Base-by-base conservation (phyloP, 2,329 filamentous ascomycete genomes). In the Botrytis fragariae region DNA sequence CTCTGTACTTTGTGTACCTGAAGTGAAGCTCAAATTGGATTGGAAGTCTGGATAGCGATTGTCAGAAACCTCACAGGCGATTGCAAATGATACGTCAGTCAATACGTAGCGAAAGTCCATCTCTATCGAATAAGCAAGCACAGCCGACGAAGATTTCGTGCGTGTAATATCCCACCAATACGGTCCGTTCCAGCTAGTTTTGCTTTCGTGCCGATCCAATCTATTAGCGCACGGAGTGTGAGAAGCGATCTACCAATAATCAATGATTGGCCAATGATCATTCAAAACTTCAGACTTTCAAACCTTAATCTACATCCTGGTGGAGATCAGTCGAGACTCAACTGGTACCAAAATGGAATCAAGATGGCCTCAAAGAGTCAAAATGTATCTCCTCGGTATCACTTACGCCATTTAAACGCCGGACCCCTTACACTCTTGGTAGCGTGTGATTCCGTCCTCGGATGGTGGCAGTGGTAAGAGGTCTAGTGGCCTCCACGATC, bases 241-340 rank as follows among this genome's bases (percentile, higher is more conserved):
- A 42, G 39, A 42, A 54, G 32, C 20, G 44, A 65, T 65, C 63
- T n/a, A 65, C 63, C 45, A 37, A 37, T 51, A 37, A 57, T 57
- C 32, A 32, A 25, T 42, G 65, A 68, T 57, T 57, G 37, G 48
- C 10, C 35, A 57, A 44, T 42, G 3, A n/a, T 9, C n/a, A 18
- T 42, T 32, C 37, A 9, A 62, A 10, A 62, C 42, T 18, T 18
- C 51, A 57, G 25, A 57, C 12, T 48, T 65, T 25, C 44, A 44
- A 68, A 57, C 65, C 48, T 57, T 68, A 57, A 57, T 57, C 54
- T 39, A 32, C 10, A 68, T 57, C 65, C 48, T 57, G 48, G 65
- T 35, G 48, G 48, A 68, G 65, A 57, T 68, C 65, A 42, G n/a
- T 29, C 51, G n/a, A 57, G 51, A 57, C 51, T 29, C 51, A 29